A percentile compares a stretch with the other conserved stretches of the same genome.
These are phyloP conservation scores for Penicillium goetzii DNA, from an alignment of 495 filamentous ascomycete species.

Conservation along the genomic window DNA sequence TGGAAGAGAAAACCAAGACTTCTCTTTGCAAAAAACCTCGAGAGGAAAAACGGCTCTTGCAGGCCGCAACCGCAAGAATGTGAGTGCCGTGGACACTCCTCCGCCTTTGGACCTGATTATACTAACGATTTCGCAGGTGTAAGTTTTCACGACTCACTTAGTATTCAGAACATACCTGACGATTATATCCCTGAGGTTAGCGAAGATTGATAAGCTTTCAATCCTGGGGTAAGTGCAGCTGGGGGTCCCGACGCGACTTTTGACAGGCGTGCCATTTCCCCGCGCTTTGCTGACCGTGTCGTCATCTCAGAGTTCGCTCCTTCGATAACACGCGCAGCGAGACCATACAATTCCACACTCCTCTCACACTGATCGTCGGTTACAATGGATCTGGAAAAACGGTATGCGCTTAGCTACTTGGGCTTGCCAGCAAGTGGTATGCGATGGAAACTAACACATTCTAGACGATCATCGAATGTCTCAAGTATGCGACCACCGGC, in stretches of 20 bases:
- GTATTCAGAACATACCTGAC: constrained; percentile 17
- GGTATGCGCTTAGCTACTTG: constrained; percentile 37
- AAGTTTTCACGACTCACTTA: constrained; percentile 21
- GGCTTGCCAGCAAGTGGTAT: background rate
- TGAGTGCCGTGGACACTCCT: constrained; percentile 21
- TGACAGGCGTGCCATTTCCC: background rate
- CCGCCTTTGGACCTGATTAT: constrained; percentile 16
- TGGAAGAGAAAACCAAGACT: background rate
- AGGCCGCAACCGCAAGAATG: constrained; percentile 24
- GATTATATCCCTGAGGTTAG: constrained; percentile 23
- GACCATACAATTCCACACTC: constrained; percentile 86
- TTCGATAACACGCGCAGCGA: constrained; percentile 79
- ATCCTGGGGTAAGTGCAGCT: constrained; percentile 66
- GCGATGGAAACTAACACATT: constrained; percentile 15
- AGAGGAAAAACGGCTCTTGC: background rate
- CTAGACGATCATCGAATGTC: constrained; percentile 95
- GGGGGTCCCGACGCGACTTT: background rate
- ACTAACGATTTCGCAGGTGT: constrained; percentile 36
- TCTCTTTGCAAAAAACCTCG: background rate
- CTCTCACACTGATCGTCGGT: constrained; percentile 93
- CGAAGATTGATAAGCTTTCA: constrained; percentile 86
- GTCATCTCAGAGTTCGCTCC: constrained; percentile 72
- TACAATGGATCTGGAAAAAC: constrained; percentile 98
- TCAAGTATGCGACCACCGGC: constrained; percentile 97
- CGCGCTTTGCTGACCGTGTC: constrained; percentile 1